phyloP scores from a whole-genome alignment of 2,329 filamentous ascomycete genomes.

The Fusarium compactum region DNA sequence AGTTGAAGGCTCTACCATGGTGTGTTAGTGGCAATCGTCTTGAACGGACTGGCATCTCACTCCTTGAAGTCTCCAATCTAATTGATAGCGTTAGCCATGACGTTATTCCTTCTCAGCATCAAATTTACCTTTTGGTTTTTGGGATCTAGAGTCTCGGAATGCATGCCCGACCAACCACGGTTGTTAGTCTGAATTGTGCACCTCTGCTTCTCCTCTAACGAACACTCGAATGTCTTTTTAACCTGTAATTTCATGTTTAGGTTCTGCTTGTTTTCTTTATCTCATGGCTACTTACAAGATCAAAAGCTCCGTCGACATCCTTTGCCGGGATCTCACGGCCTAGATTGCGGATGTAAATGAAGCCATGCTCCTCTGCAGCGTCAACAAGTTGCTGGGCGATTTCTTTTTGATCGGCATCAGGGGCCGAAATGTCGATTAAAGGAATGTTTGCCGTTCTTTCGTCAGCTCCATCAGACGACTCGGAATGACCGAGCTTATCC shows the following conservation, averaged over 20 bases:
- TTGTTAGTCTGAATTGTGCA: constrained; percentile 86
- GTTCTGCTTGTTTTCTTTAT: background rate
- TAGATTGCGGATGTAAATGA: constrained; percentile 87
- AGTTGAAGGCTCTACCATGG: constrained; percentile 82
- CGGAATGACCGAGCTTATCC: constrained; percentile 10
- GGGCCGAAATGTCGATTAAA: constrained; percentile 78
- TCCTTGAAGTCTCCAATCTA: constrained; percentile 90
- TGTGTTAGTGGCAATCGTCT: background rate
- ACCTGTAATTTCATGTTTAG: constrained; percentile 59
- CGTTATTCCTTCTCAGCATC: background rate
- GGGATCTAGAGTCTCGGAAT: constrained; percentile 88
- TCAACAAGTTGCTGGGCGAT: constrained; percentile 78
- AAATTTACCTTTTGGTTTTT: constrained; percentile 77
- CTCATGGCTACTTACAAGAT: constrained; percentile 67
- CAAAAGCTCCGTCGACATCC: constrained; percentile 78
- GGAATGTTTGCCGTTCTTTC: constrained; percentile 69
- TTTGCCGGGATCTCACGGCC: constrained; percentile 74
- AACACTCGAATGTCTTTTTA: constrained; percentile 76
- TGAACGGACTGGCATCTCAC: constrained; percentile 58
- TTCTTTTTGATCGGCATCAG: constrained; percentile 60
- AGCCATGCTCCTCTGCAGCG: constrained; percentile 85
- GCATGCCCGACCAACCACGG: constrained; percentile 89
- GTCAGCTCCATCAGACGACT: constrained; percentile 30
- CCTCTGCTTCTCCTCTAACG: constrained; percentile 76
- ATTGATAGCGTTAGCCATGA: background rate